Evolutionary conservation across 805 yeast genomes (phyloP).

Genomic region (Crinitomyces ghanaensis): DNA sequence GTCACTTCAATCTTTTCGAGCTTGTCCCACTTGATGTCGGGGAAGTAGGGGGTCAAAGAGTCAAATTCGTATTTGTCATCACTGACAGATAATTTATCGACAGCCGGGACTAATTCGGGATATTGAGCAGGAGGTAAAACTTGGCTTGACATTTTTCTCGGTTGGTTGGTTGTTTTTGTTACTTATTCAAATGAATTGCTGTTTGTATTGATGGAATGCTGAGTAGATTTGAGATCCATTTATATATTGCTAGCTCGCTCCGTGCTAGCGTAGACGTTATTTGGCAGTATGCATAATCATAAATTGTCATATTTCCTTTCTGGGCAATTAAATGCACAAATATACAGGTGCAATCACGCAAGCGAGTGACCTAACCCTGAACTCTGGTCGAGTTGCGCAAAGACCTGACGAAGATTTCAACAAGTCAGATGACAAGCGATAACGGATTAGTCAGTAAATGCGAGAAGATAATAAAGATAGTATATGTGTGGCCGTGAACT

Average conservation of each 20-base stretch:
- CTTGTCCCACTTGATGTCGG: slow-evolving; percentile 24
- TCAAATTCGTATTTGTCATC: slow-evolving; percentile 18
- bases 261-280: no score
- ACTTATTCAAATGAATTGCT: neutral
- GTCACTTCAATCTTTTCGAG: slow-evolving; percentile 15
- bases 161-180: no score
- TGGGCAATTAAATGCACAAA: neutral
- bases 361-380: no score
- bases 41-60: slow-evolving; percentile 22
- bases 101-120: neutral
- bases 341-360: no score
- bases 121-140: neutral
- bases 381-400: no score
- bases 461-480: no score
- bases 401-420: no score
- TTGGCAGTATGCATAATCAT: slow-evolving; percentile 1
- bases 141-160: no score
- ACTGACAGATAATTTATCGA: neutral
- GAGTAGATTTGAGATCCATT: neutral
- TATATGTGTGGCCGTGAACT: no score
- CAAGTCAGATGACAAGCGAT: no score
- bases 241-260: no score
- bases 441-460: no score
- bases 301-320: neutral
- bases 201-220: neutral